Percentiles rank a stretch among this genome's conserved stretches.
Conservation (phyloP, 2,329 filamentous ascomycete genomes). For the Microcyclosporella mali region DNA sequence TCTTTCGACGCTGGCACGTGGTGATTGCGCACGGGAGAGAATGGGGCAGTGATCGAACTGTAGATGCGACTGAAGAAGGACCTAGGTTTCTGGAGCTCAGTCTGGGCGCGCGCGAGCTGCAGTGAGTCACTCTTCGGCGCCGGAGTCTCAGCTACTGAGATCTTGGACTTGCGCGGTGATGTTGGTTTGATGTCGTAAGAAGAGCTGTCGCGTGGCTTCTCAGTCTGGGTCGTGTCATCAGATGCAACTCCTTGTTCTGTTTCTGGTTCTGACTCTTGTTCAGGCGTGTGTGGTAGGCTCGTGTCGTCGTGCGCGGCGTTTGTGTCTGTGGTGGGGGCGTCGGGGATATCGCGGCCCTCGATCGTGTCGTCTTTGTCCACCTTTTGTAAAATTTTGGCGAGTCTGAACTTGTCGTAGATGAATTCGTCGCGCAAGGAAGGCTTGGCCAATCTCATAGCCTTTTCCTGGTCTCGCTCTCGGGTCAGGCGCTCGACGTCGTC, state of each 20-base stretch:
- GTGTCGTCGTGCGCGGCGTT: too few species aligned
- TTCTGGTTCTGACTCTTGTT: slow-evolving; percentile 1
- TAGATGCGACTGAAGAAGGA: too few species aligned
- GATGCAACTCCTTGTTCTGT: too few species aligned
- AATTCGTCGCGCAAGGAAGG: slow-evolving; percentile 2
- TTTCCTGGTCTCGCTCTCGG: slow-evolving; percentile 1
- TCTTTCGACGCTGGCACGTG: neutral
- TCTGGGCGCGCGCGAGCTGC: too few species aligned
- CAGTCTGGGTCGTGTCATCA: too few species aligned
- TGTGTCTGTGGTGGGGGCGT: too few species aligned
- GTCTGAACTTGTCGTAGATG: slow-evolving; percentile 1
- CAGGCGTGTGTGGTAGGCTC: slow-evolving; percentile 3
- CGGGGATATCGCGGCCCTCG: neutral
- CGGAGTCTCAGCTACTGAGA: neutral
- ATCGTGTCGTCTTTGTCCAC: neutral
- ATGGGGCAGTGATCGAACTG: too few species aligned
- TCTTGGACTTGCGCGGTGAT: neutral
- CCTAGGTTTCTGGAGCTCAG: too few species aligned
- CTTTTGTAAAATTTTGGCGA: neutral
- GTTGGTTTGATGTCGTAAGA: neutral
- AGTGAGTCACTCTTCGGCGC: neutral
- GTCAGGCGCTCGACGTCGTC: neutral
- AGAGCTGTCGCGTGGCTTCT: too few species aligned
- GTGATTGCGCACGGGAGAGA: too few species aligned
- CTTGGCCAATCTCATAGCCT: slow-evolving; percentile 2